Evolutionary conservation across 345 rosid genomes (phyloP).

Genomic region (Populus pruinosa): DNA sequence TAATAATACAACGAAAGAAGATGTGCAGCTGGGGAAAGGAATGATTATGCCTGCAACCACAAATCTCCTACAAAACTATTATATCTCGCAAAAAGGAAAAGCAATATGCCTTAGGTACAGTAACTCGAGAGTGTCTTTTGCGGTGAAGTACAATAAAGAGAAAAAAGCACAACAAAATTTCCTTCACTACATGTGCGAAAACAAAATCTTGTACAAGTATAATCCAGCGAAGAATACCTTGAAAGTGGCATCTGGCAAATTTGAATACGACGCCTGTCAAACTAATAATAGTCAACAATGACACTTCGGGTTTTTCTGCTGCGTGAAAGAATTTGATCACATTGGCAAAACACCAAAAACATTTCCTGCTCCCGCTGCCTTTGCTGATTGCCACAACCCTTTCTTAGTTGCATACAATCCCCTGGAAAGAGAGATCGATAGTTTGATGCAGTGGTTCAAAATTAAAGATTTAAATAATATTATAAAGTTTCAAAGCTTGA

Average conservation of each 20-base stretch:
- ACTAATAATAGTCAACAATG: slow-evolving; percentile 5
- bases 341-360: too few species aligned
- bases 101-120: too few species aligned
- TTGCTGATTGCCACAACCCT: too few species aligned
- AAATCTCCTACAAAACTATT: not conserved
- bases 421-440: too few species aligned
- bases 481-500: accelerated
- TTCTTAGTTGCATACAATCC: too few species aligned
- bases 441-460: too few species aligned
- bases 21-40: not conserved
- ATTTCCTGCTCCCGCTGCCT: too few species aligned
- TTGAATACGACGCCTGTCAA: slow-evolving; percentile 80
- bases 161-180: too few species aligned
- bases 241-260: slow-evolving; percentile 90
- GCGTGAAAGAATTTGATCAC: too few species aligned
- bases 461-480: too few species aligned
- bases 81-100: not conserved
- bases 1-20: too few species aligned
- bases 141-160: not conserved
- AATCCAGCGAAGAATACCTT: slow-evolving; percentile 42
- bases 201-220: not conserved
- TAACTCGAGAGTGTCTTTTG: too few species aligned
- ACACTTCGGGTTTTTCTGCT: not conserved
- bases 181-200: not conserved
- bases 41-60: not conserved